Base-by-base conservation (phyloP, 768 basidiomycete genomes). In the Collybia nuda region DNA sequence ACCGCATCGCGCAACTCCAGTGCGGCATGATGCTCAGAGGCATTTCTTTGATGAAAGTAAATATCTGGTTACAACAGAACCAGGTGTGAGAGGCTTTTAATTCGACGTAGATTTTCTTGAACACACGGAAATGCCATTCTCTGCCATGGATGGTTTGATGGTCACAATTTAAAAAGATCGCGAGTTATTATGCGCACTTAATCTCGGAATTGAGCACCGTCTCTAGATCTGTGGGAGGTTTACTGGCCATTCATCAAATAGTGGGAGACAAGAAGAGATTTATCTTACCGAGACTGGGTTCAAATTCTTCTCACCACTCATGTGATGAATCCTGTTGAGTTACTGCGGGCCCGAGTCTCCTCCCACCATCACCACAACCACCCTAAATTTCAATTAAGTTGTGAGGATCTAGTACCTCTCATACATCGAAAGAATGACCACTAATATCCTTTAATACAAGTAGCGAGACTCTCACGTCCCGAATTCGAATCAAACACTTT, bases 101-200 rank as follows among this genome's bases (percentile, higher is more conserved):
- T 6, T 7, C 37, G 45, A 8, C 23, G 40, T 37, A n/a, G 51
- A n/a, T n/a, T n/a, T n/a, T n/a, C n/a, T 46, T 51, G 15, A 5
- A 66, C 81, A 58, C 62, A 88, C 87, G 87, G 60, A 89, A 89
- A 60, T 89, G 87, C 87, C 87, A 89, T 62, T 89, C 87, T 63
- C 87, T 87, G 58, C n/a, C n/a, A n/a, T 17, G 22, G 28, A 44
- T 51, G 21, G 32, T 26, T 43, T 12, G 28, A 45, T 14, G 40
- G 19, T 54, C 19, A 38, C 26, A 14, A 5, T 11, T 48, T 9
- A 24, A 24, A 17, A 40, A 2, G 38, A 37, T 17, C 46, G 12
- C 15, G 23, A 39, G 29, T 14, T 21, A 43, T 26, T n/a, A 23
- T 26, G 56, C 70, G 18, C 52, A 85, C 85, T 85, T 86, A 61